These are phyloP conservation scores for Vitis hybrid DNA, from an alignment of 177 flowering plant genomes.

Conservation along the genomic window DNA sequence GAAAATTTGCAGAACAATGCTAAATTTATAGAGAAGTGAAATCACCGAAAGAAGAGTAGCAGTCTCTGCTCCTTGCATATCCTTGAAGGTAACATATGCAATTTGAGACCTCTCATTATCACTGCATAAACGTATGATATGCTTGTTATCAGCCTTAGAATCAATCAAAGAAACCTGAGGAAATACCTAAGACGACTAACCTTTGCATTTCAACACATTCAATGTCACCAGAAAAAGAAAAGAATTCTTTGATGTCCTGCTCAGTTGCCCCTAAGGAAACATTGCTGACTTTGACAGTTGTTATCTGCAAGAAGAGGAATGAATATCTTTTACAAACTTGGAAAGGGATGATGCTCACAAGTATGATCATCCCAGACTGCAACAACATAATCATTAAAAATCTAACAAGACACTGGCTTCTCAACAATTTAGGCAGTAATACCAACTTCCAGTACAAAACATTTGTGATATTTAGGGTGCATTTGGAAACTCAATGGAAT, in stretches of 20 bases:
- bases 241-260: constrained; percentile 59
- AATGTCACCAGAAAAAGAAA: constrained; percentile 71
- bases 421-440: too few relatives aligned
- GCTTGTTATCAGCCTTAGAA: not conserved
- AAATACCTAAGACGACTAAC: constrained; percentile 21
- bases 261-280: constrained; percentile 54
- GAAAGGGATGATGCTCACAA: too few relatives aligned
- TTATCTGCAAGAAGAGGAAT: constrained; percentile 29
- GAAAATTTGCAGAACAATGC: not conserved
- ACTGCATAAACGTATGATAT: constrained; percentile 28
- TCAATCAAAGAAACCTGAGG: not conserved
- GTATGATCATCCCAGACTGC: too few relatives aligned
- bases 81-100: constrained; percentile 66
- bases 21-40: constrained; percentile 7
- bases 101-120: constrained; percentile 46
- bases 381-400: too few relatives aligned
- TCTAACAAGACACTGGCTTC: too few relatives aligned
- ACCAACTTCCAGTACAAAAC: too few relatives aligned
- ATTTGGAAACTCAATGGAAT: too few relatives aligned
- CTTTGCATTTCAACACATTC: constrained; percentile 55
- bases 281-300: constrained; percentile 59
- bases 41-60: constrained; percentile 60
- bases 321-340: too few relatives aligned
- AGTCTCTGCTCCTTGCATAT: constrained; percentile 67
- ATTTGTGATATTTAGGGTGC: too few relatives aligned